A percentile compares a stretch with the other conserved stretches of the same genome.
These are phyloP conservation scores for Orbilia ellipsospora DNA, from an alignment of 2,329 filamentous ascomycete species.

Conservation along the genomic window DNA sequence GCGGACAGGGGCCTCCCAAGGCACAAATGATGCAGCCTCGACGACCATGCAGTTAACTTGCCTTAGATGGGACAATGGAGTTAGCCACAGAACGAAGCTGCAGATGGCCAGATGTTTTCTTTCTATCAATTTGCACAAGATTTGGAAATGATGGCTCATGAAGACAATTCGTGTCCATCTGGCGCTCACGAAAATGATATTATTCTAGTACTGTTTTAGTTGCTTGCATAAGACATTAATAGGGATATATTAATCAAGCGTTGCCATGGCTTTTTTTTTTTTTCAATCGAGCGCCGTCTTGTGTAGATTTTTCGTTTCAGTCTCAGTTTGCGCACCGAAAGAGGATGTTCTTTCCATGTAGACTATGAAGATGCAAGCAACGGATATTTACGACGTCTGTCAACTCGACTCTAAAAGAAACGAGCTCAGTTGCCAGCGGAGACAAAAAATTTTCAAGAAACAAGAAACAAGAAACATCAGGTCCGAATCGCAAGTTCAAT, in stretches of 20 bases:
- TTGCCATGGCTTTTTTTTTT: background rate
- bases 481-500: too few relatives aligned
- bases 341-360: conserved; percentile 5
- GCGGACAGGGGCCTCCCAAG: conserved; percentile 7
- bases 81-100: conserved; percentile 3
- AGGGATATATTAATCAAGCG: background rate
- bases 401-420: background rate
- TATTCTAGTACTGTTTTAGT: too few relatives aligned
- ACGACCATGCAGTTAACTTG: conserved; percentile 29
- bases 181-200: too few relatives aligned
- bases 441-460: background rate
- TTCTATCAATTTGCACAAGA: too few relatives aligned
- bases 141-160: background rate
- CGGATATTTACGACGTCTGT: conserved; percentile 15
- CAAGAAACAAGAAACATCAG: too few relatives aligned
- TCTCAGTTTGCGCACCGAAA: conserved; percentile 1
- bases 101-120: too few relatives aligned
- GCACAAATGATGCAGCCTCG: background rate
- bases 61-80: conserved; percentile 43
- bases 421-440: background rate
- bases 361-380: conserved; percentile 1
- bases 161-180: too few relatives aligned
- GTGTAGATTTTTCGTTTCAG: background rate
- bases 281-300: background rate
- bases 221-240: too few relatives aligned